Conservation (phyloP, 257 asterid species). For the Paulownia fortunei region DNA sequence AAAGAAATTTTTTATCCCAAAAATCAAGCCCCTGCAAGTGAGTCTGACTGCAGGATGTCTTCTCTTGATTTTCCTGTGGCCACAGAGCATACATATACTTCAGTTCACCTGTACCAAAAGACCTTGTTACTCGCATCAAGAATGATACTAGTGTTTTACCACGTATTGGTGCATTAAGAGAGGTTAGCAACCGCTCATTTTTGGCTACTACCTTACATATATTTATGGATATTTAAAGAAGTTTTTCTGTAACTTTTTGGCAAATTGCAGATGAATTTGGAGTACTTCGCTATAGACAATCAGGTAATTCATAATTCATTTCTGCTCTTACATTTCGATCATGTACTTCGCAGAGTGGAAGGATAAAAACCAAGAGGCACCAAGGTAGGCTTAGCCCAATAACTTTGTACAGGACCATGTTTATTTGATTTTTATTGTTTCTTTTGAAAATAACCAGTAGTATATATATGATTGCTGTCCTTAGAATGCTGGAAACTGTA, state of each 20-base stretch:
- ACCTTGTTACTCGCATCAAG: slow-evolving; percentile 72
- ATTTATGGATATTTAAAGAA: background rate
- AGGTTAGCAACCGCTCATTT: slow-evolving; percentile 49
- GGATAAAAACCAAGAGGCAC: slow-evolving; percentile 8
- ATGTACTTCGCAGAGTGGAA: background rate
- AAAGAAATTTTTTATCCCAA: slow-evolving; percentile 12
- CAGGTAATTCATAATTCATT: slow-evolving; percentile 58
- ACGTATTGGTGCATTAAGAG: slow-evolving; percentile 85
- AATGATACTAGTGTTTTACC: slow-evolving; percentile 79
- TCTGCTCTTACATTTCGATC: background rate
- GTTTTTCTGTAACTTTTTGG: slow-evolving; percentile 17
- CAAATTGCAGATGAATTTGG: slow-evolving; percentile 82
- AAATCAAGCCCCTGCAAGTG: background rate
- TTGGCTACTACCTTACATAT: background rate
- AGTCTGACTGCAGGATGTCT: slow-evolving; percentile 27
- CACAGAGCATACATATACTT: slow-evolving; percentile 88
- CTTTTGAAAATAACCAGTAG: slow-evolving; percentile 2
- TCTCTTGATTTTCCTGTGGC: slow-evolving; percentile 34
- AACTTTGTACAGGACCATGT: background rate
- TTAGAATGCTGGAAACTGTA: slow-evolving; percentile 23
- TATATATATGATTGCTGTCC: slow-evolving; percentile 26
- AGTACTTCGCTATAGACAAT: slow-evolving; percentile 75
- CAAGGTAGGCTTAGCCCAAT: background rate
- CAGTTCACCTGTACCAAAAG: slow-evolving; percentile 74
- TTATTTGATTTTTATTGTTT: background rate